Percentiles rank a stretch among this genome's conserved stretches.
These are phyloP conservation scores for Alopecurus myosuroides DNA, from an alignment of 176 grass and related monocot species.

Conservation along the genomic window DNA sequence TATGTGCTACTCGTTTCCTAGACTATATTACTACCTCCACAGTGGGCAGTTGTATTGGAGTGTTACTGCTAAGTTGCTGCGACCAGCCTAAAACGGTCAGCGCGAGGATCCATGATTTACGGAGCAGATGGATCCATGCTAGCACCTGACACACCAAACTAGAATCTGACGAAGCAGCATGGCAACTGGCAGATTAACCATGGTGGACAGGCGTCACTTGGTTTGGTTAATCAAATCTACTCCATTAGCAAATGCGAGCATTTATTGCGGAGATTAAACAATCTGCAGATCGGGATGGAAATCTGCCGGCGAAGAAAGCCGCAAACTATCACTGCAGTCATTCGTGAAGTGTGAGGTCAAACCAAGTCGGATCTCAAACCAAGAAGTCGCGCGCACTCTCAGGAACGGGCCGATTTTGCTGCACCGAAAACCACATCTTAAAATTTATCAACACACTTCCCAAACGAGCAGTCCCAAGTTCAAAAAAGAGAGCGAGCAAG, in stretches of 20 bases:
- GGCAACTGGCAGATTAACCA: background rate
- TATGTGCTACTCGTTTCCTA: too few species aligned
- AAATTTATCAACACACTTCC: background rate
- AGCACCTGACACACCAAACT: slow-evolving; percentile 16
- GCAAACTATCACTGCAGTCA: background rate
- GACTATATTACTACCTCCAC: too few species aligned
- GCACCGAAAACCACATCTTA: background rate
- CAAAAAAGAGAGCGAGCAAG: background rate
- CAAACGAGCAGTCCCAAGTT: background rate
- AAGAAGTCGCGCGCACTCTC: slow-evolving; percentile 8
- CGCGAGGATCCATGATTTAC: slow-evolving; percentile 10
- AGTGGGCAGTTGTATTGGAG: too few species aligned
- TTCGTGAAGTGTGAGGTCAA: slow-evolving; percentile 20
- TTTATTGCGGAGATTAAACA: slow-evolving; percentile 14
- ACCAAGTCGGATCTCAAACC: slow-evolving; percentile 8
- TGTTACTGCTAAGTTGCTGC: too few species aligned
- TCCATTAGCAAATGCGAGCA: background rate
- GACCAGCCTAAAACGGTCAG: slow-evolving; percentile 39
- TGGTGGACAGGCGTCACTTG: background rate
- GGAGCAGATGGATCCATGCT: background rate
- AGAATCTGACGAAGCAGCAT: background rate
- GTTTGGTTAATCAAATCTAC: background rate
- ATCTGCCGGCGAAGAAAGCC: slow-evolving; percentile 6
- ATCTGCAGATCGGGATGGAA: background rate
- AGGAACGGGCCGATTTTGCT: background rate